These are phyloP conservation scores for Coemansia sp. DNA, from an alignment of 192 early-diverging fungal species.

Conservation along the genomic window DNA sequence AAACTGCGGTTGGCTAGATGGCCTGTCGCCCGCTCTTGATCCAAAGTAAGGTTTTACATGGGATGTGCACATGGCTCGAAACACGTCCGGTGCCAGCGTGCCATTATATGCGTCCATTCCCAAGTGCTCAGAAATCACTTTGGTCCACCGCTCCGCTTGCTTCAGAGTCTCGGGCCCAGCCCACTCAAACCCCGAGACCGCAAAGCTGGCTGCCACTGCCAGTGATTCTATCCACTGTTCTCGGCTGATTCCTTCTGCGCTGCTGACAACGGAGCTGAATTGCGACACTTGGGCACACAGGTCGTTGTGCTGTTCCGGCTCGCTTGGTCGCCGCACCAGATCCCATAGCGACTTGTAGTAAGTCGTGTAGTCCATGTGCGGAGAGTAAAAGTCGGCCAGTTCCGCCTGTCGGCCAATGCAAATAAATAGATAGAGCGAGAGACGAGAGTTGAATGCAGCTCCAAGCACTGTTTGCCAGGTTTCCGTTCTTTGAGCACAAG, in stretches of 20 bases:
- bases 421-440: too few species aligned
- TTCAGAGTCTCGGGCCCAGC: background rate
- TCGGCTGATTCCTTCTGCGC: background rate
- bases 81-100: background rate
- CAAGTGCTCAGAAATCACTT: conserved; percentile 1
- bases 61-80: conserved; percentile 4
- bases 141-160: conserved; percentile 10
- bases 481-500: too few species aligned
- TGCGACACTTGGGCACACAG: background rate
- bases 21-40: background rate
- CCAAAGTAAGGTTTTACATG: conserved; percentile 37
- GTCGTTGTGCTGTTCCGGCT: background rate
- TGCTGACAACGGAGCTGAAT: background rate
- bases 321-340: background rate
- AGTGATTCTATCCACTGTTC: conserved; percentile 13
- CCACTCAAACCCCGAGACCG: conserved; percentile 17
- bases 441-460: too few species aligned
- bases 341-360: conserved; percentile 31
- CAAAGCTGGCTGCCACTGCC: conserved; percentile 22
- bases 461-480: too few species aligned
- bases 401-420: background rate
- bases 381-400: too few species aligned
- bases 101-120: background rate
- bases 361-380: conserved; percentile 17
- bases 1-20: background rate